Percentiles rank a stretch among this genome's conserved stretches.
Conservation (phyloP, 148 eudicot species). For the Salicornia ramosissima region DNA sequence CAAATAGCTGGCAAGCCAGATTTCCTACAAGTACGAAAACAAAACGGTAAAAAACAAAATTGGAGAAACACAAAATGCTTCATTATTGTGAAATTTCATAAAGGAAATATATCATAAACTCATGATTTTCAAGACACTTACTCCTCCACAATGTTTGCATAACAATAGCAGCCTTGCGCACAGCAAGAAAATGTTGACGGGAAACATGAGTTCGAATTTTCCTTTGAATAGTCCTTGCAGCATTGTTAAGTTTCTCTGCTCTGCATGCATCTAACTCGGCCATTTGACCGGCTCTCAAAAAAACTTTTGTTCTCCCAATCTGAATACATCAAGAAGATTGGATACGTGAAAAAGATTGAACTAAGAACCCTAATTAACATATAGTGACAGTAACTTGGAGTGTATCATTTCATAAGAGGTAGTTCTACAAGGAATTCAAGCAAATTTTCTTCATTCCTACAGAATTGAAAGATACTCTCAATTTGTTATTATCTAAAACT, state of each 20-base stretch:
- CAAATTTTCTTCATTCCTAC: background rate
- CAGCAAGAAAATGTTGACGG: slow-evolving; percentile 51
- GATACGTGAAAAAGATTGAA: slow-evolving; percentile 2
- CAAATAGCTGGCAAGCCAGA: slow-evolving; percentile 56
- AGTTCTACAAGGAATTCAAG: background rate
- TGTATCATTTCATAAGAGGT: background rate
- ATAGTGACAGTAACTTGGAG: background rate
- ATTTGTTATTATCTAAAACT: background rate
- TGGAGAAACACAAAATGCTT: slow-evolving; percentile 12
- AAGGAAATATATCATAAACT: slow-evolving; percentile 10
- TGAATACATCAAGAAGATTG: slow-evolving; percentile 32
- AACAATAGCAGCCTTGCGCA: slow-evolving; percentile 47
- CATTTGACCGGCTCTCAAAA: slow-evolving; percentile 95
- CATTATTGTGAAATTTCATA: background rate
- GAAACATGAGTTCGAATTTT: slow-evolving; percentile 58
- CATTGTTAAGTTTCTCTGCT: slow-evolving; percentile 60
- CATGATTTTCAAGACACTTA: slow-evolving; percentile 30
- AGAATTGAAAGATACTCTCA: background rate
- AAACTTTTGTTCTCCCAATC: slow-evolving; percentile 88
- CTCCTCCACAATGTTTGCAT: slow-evolving; percentile 74
- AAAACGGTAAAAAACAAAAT: slow-evolving; percentile 10
- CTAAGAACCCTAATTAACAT: background rate
- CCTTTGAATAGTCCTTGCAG: slow-evolving; percentile 74
- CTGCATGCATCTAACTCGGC: slow-evolving; percentile 82
- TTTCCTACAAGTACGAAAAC: slow-evolving; percentile 40